A percentile compares a stretch with the other conserved stretches of the same genome.
Evolutionary conservation across 2,329 filamentous ascomycete genomes (phyloP).

Genomic region (Hypoxylon sp.): DNA sequence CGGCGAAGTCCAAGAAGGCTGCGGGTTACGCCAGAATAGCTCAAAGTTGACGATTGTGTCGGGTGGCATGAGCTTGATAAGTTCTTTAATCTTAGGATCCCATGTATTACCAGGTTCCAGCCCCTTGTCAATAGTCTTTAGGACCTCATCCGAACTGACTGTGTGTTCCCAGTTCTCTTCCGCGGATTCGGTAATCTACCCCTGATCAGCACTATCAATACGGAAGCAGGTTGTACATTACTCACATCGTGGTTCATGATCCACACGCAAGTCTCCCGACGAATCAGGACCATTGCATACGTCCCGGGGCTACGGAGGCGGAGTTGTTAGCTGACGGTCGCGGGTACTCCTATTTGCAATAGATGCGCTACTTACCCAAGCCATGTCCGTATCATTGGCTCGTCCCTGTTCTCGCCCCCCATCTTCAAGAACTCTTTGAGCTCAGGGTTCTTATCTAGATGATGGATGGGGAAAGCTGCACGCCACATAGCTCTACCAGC

Average conservation of each 20-base stretch:
- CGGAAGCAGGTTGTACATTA: neutral
- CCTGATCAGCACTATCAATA: conserved; percentile 26
- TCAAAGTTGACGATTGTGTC: conserved; percentile 56
- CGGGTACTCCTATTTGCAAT: conserved; percentile 45
- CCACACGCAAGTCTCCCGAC: conserved; percentile 54
- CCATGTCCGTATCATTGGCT: conserved; percentile 60
- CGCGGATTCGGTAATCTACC: conserved; percentile 53
- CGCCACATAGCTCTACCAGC: conserved; percentile 60
- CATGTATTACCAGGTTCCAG: conserved; percentile 49
- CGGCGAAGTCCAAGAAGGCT: conserved; percentile 55
- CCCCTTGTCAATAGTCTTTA: conserved; percentile 54
- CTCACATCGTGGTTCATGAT: conserved; percentile 56
- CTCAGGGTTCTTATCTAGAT: conserved; percentile 57
- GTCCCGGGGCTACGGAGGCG: conserved; percentile 54
- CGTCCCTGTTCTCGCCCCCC: conserved; percentile 56
- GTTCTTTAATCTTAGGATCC: conserved; percentile 53
- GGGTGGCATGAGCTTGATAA: conserved; percentile 51
- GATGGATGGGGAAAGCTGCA: conserved; percentile 57
- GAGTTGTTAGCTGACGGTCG: conserved; percentile 21
- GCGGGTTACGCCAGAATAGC: conserved; percentile 57
- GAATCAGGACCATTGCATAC: conserved; percentile 53
- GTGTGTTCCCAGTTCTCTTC: conserved; percentile 56
- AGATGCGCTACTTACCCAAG: conserved; percentile 57
- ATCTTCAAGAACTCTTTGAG: conserved; percentile 58
- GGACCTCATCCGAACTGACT: conserved; percentile 53